Evolutionary conservation across 2,329 filamentous ascomycete genomes (phyloP).

Genomic region (Neurospora sp.): DNA sequence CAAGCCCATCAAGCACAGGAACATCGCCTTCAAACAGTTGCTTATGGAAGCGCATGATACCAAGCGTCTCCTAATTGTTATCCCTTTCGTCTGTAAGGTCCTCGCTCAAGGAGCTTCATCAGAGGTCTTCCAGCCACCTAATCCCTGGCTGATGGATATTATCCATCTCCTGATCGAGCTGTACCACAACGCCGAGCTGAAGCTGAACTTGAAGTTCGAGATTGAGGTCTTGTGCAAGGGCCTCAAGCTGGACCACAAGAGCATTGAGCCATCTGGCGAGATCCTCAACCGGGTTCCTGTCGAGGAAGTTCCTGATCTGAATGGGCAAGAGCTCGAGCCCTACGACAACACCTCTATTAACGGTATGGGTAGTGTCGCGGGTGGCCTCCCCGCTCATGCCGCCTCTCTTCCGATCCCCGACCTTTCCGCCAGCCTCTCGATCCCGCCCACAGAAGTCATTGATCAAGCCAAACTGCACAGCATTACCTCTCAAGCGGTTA

Average conservation of each 20-base stretch:
- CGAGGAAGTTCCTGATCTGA: constrained; percentile 50
- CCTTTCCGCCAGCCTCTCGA: constrained; percentile 65
- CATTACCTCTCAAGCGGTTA: constrained; percentile 79
- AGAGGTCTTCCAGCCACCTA: constrained; percentile 84
- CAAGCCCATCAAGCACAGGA: constrained; percentile 90
- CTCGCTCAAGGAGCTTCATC: constrained; percentile 76
- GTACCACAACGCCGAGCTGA: constrained; percentile 86
- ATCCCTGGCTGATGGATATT: constrained; percentile 97
- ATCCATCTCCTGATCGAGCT: constrained; percentile 83
- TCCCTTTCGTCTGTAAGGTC: constrained; percentile 97
- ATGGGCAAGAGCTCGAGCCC: constrained; percentile 60
- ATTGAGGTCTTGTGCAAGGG: constrained; percentile 96
- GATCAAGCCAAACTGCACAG: constrained; percentile 56
- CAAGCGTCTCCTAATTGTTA: constrained; percentile 81
- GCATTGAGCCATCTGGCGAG: constrained; percentile 75
- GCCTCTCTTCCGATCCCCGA: constrained; percentile 77
- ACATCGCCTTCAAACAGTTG: constrained; percentile 94
- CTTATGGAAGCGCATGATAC: constrained; percentile 90
- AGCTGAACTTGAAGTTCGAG: constrained; percentile 95
- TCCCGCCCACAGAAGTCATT: constrained; percentile 71
- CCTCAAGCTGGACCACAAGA: constrained; percentile 82
- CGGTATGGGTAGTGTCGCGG: constrained; percentile 57
- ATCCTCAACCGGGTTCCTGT: constrained; percentile 66
- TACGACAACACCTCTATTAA: constrained; percentile 79
- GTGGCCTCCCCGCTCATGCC: constrained; percentile 65